These are phyloP conservation scores for Hypomontagnella monticulosa DNA, from an alignment of 495 filamentous ascomycete genomes.

Conservation along the genomic window DNA sequence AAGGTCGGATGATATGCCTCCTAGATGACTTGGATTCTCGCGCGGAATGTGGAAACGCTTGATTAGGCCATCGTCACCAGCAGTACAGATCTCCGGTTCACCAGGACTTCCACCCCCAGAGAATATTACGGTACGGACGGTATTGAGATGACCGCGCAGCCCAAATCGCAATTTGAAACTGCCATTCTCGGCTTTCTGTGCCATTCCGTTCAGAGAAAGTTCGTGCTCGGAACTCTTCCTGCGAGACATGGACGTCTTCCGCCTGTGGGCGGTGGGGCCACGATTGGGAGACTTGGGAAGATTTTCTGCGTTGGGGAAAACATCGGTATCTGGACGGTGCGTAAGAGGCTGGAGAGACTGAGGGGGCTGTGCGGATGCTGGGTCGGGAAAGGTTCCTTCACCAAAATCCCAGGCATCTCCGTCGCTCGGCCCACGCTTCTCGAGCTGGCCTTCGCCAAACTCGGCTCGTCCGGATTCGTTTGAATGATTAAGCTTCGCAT, in stretches of 20 bases:
- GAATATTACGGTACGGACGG: conserved; percentile 92
- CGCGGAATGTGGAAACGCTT: conserved; percentile 96
- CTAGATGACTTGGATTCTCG: conserved; percentile 64
- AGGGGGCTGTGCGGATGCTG: conserved; percentile 49
- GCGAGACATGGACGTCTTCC: conserved; percentile 75
- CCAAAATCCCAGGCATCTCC: conserved; percentile 93
- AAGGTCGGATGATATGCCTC: conserved; percentile 74
- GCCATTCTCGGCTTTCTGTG: conserved; percentile 66
- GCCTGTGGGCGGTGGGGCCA: conserved; percentile 74
- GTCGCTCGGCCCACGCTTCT: conserved; percentile 57
- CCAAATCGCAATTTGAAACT: conserved; percentile 94
- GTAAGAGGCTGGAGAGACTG: conserved; percentile 55
- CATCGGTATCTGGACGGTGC: conserved; percentile 80
- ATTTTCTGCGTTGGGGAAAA: conserved; percentile 84
- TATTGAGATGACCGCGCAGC: conserved; percentile 90
- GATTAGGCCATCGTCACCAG: conserved; percentile 92
- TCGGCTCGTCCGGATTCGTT: conserved; percentile 45
- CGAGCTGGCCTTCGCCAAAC: conserved; percentile 51
- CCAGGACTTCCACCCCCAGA: conserved; percentile 93
- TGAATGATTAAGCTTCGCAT: conserved; percentile 64
- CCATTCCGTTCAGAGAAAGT: conserved; percentile 55
- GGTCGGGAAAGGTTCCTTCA: conserved; percentile 67
- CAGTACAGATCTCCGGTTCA: conserved; percentile 96
- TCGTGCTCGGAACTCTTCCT: conserved; percentile 68
- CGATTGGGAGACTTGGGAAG: conserved; percentile 82